A percentile compares a stretch with the other conserved stretches of the same genome.
Evolutionary conservation across 495 filamentous ascomycete species (phyloP).

Genomic region (Aspergillus steynii): DNA sequence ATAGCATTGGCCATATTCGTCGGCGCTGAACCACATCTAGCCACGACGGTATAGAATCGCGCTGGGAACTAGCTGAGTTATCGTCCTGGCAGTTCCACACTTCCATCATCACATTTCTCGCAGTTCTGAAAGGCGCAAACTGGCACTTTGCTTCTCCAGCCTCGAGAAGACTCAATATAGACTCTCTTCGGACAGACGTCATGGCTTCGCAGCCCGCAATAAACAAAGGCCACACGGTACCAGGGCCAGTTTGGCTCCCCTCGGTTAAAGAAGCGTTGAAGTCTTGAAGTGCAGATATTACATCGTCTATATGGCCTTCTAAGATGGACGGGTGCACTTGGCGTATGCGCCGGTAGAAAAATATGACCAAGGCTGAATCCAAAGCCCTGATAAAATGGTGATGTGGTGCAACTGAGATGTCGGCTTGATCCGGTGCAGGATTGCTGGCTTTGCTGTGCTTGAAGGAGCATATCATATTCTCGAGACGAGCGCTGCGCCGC

Average conservation of each 20-base stretch:
- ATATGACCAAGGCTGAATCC: conserved; percentile 34
- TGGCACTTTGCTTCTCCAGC: conserved; percentile 26
- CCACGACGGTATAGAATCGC: conserved; percentile 33
- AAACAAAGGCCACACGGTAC: conserved; percentile 35
- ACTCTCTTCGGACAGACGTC: conserved; percentile 20
- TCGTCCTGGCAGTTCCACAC: conserved; percentile 34
- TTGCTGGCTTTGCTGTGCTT: conserved; percentile 18
- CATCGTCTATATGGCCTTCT: conserved; percentile 34
- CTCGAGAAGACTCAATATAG: conserved; percentile 25
- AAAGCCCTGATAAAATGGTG: conserved; percentile 30
- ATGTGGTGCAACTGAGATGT: conserved; percentile 18
- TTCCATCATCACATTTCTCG: conserved; percentile 29
- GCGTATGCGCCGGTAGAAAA: conserved; percentile 35
- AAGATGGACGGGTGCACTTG: conserved; percentile 32
- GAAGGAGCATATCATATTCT: conserved; percentile 39
- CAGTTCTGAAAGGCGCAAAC: conserved; percentile 24
- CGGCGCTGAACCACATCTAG: conserved; percentile 26
- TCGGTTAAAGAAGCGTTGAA: conserved; percentile 23
- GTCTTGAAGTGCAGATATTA: conserved; percentile 26
- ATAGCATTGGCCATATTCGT: conserved; percentile 35
- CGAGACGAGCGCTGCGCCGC: conserved; percentile 29
- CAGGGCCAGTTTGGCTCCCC: conserved; percentile 23
- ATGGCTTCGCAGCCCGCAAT: conserved; percentile 39
- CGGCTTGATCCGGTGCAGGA: conserved; percentile 12
- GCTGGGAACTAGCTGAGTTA: conserved; percentile 21